A percentile compares a stretch with the other conserved stretches of the same genome.
Evolutionary conservation across 805 yeast species (phyloP).

Genomic region (Metschnikowia orientalis): DNA sequence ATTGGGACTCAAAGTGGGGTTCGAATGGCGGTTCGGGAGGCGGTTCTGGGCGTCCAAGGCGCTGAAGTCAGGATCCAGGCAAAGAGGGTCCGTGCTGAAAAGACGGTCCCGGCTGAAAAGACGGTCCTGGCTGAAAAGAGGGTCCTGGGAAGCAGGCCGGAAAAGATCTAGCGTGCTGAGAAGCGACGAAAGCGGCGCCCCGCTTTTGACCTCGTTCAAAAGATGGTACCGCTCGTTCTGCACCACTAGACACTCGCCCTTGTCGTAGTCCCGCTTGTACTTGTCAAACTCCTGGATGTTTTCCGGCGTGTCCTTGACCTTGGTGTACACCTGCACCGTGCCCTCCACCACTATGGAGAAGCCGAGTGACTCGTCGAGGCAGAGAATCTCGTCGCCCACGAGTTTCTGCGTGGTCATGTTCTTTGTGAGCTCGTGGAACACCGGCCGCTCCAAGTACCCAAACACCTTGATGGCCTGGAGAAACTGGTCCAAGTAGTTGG

Average conservation of each 20-base stretch:
- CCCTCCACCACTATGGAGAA: conserved; percentile 94
- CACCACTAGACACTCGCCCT: conserved; percentile 42
- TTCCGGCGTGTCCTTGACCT: conserved; percentile 29
- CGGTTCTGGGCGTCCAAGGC: too few species aligned
- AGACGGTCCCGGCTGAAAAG: too few species aligned
- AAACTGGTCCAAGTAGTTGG: conserved; percentile 83
- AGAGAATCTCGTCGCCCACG: conserved; percentile 69
- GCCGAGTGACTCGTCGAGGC: conserved; percentile 72
- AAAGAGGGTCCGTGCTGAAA: too few species aligned
- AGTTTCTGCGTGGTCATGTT: conserved; percentile 86
- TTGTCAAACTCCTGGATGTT: conserved; percentile 13
- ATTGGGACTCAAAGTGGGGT: too few species aligned
- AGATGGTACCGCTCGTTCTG: conserved; percentile 66
- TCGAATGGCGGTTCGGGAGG: too few species aligned
- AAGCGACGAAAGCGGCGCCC: conserved; percentile 79
- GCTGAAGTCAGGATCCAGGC: too few species aligned
- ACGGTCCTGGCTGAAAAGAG: too few species aligned
- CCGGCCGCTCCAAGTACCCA: conserved; percentile 86
- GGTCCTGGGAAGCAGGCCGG: too few species aligned
- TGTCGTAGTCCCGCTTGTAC: conserved; percentile 27
- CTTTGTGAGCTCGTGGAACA: conserved; percentile 87
- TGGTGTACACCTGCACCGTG: conserved; percentile 69
- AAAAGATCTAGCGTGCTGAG: conserved; percentile 76
- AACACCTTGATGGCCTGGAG: conserved; percentile 87
- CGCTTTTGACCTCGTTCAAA: conserved; percentile 74